phyloP scores from a whole-genome alignment of 78 protist species.

The Acrasis kona region DNA sequence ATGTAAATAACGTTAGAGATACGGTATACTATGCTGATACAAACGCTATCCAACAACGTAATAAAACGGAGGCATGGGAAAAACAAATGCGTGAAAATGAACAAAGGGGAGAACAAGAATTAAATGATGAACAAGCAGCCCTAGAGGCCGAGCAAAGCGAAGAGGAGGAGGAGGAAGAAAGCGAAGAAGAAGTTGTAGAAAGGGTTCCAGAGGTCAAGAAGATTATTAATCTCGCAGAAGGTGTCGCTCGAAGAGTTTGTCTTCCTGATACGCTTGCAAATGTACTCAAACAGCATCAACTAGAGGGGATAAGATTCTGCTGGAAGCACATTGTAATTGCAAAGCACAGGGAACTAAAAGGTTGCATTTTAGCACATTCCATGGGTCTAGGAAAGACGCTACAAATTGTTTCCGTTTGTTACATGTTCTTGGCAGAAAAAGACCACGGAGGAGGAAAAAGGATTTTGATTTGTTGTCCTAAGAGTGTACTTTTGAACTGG shows the following conservation, averaged over 20 bases:
- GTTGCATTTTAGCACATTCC: constrained; percentile 69
- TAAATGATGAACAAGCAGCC: too few species aligned
- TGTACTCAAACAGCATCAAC: constrained; percentile 47
- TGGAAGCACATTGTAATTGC: constrained; percentile 34
- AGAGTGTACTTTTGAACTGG: constrained; percentile 23
- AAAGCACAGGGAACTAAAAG: background rate
- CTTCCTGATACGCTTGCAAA: background rate
- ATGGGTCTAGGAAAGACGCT: constrained; percentile 83
- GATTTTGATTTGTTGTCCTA: background rate
- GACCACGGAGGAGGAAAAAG: too few species aligned
- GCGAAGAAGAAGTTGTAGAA: too few species aligned
- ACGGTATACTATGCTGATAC: too few species aligned
- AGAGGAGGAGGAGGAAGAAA: too few species aligned
- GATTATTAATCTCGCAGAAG: background rate
- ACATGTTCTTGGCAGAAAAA: background rate
- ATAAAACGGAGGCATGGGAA: too few species aligned
- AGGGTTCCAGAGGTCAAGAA: background rate
- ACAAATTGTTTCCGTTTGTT: constrained; percentile 14
- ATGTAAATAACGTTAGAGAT: too few species aligned
- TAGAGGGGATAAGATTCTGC: constrained; percentile 54
- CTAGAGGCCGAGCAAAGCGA: too few species aligned
- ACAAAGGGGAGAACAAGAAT: too few species aligned
- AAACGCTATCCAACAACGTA: too few species aligned
- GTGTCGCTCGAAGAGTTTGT: background rate
- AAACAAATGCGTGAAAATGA: too few species aligned